Percentiles rank a stretch among this genome's conserved stretches.
These are phyloP conservation scores for Pleurotus citrinopileatus DNA, from an alignment of 768 basidiomycete genomes.

Conservation along the genomic window DNA sequence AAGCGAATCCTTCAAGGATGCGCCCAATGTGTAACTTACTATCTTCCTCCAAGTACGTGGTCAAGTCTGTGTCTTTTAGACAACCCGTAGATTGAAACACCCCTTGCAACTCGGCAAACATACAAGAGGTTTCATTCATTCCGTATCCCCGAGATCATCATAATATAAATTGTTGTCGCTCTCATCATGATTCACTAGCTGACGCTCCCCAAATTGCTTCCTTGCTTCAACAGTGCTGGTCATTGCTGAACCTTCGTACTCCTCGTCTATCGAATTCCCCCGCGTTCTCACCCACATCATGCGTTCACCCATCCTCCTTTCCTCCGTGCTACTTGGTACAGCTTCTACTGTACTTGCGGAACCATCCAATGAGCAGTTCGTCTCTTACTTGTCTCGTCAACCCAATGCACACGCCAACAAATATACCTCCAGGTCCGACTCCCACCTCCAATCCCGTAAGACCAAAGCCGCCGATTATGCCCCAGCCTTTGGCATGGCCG, in stretches of 20 bases:
- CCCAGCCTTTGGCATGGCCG: background rate
- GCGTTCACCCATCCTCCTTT: background rate
- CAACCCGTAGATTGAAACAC: background rate
- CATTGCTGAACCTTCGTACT: background rate
- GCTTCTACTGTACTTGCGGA: background rate
- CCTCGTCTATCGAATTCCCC: background rate
- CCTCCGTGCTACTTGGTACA: background rate
- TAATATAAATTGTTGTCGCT: background rate
- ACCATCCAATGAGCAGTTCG: background rate
- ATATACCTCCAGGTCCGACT: no score
- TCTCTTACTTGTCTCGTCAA: no score
- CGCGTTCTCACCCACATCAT: background rate
- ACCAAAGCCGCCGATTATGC: conserved; percentile 4
- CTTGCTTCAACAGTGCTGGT: background rate
- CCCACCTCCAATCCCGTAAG: background rate
- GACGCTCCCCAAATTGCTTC: background rate
- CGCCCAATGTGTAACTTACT: no score
- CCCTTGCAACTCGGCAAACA: background rate
- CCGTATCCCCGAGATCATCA: background rate
- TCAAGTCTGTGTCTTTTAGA: no score
- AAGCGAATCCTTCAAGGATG: no score
- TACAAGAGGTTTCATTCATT: background rate
- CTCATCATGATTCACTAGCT: background rate
- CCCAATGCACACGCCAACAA: no score
- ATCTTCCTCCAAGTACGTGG: no score